Base-by-base conservation (phyloP, 78 protist genomes). In the Emiliania huxleyi region DNA sequence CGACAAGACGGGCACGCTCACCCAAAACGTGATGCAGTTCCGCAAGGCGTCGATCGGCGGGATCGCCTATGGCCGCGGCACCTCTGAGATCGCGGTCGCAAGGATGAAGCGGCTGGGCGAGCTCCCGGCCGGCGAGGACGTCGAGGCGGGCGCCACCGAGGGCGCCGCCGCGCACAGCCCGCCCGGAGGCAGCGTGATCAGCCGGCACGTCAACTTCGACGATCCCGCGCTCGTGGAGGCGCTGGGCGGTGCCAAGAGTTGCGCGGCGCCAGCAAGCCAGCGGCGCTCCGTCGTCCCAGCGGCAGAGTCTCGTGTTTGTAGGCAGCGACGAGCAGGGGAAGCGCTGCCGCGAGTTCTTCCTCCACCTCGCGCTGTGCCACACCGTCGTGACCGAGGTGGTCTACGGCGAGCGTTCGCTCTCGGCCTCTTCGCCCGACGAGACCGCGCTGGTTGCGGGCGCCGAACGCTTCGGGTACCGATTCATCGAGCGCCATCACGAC, bases 1-100 rank as follows among this genome's bases (percentile, higher is more conserved):
- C n/a, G 99, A 99, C 90, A 99, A 99, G 93, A 99, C 99, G 1
- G 99, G 99, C 52, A 99, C 99, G 43, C 96, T 99, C 83, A 99
- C 99, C 2, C 85, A 88, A 25, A 99, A 99, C 91, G 87, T 69
- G 69, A 98, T 99, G 99, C n/a, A 52, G 37, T 75, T 95, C 29
- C 42, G 42, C 23, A 6, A 23, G 29, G 73, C 44, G 37, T 46
- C 37, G 15, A n/a, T 91, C 26, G 62, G 11, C 56, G 93, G 93
- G 22, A 21, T 33, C 35, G n/a, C 46, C 18, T 71, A 91, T 49
- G 85, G 79, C 38, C 26, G 33, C 44, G 91, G 69, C 43, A 8
- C 1, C 44, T 49, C 73, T 8, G 90, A 44, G 21, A 84, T 84
- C 42, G 85, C 33, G 37, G 46, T 42, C 49, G 85, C 85, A 0